phyloP scores from a whole-genome alignment of 352 stramenopile genomes.

The Elongisporangium undulatum region DNA sequence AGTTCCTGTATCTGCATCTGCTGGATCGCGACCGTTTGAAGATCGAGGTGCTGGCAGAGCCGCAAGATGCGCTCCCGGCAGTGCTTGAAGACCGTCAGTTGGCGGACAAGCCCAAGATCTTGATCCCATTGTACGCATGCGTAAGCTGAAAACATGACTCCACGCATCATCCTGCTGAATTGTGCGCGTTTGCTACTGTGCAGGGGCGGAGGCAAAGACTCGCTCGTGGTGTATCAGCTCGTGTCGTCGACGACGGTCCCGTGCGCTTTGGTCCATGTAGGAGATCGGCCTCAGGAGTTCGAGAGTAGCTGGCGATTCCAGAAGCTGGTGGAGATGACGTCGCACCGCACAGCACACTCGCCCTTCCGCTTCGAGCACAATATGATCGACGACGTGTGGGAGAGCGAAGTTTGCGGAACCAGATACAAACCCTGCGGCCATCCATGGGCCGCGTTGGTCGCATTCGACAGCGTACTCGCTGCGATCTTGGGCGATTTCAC shows the following conservation, averaged over 20 bases:
- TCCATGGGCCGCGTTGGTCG: slow-evolving; percentile 30
- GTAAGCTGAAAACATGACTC: no score
- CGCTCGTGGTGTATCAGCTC: slow-evolving; percentile 29
- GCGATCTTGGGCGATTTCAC: slow-evolving; percentile 25
- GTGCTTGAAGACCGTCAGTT: slow-evolving; percentile 16
- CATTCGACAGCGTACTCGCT: slow-evolving; percentile 31
- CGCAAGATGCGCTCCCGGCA: slow-evolving; percentile 8
- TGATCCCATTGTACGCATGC: slow-evolving; percentile 24
- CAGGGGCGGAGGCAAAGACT: slow-evolving; percentile 34
- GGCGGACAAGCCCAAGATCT: slow-evolving; percentile 17
- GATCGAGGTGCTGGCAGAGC: slow-evolving; percentile 12
- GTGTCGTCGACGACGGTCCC: slow-evolving; percentile 15
- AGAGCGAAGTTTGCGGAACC: slow-evolving; percentile 16
- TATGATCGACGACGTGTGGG: slow-evolving; percentile 26
- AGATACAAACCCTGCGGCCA: slow-evolving; percentile 25
- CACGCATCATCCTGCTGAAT: not conserved
- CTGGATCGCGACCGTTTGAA: slow-evolving; percentile 29
- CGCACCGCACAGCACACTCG: slow-evolving; percentile 8
- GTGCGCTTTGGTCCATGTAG: slow-evolving; percentile 29
- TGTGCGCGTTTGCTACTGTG: slow-evolving; percentile 1
- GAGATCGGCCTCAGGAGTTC: slow-evolving; percentile 27
- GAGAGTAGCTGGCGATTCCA: slow-evolving; percentile 26
- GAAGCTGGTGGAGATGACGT: slow-evolving; percentile 25
- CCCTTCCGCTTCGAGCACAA: slow-evolving; percentile 26
- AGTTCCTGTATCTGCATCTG: slow-evolving; percentile 29